Evolutionary conservation across 2,329 filamentous ascomycete genomes (phyloP), one percentile per base, ranked within the genome.

Genomic region (Ascochyta rabiei): DNA sequence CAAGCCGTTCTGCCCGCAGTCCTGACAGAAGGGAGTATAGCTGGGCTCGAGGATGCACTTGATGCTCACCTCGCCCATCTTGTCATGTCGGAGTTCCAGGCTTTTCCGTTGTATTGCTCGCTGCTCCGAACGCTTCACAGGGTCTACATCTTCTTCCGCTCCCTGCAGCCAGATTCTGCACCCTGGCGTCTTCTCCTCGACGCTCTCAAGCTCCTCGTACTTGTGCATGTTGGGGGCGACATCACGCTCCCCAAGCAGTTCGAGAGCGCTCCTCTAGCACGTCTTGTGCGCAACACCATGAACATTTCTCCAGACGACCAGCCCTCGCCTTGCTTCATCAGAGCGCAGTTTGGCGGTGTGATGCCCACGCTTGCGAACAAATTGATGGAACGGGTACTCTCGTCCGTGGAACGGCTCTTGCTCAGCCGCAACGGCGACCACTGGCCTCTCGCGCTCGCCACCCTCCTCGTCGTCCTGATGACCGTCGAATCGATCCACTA

Each of bases 321-420:
- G 1, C 69, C 72, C 7, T 74, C 69, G 1, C 75, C 75, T 1
- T 77, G 75, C 57, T 74, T 75, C 51, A 75, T 77, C 53, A 73
- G 75, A 40, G 62, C 73, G 0, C 74, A 77, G 46, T 66, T 77
- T 26, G 75, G 75, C 21, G 51, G 60, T 28, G 54, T 70, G 10
- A 74, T 76, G 67, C 72, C 75, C 3, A 41, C 18, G 3, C 63
- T 76, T 2, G 74, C 74, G 0, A 53, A 57, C 6, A 49, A 40
- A 6, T 59, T 75, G 6, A 72, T 76, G 68, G 65, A 63, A 15
- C 63, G 68, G 4, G 64, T 75, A 2, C 72, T 77, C 16, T 60
- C 57, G 0, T 59, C 61, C 0, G 56, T 77, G 1, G 72, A 76
- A 39, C 57, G 61, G 10, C 58, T 75, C 9, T 58, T 71, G 6